Conservation (phyloP, 2,329 filamentous ascomycete species). For the Aureobasidium zeae region DNA sequence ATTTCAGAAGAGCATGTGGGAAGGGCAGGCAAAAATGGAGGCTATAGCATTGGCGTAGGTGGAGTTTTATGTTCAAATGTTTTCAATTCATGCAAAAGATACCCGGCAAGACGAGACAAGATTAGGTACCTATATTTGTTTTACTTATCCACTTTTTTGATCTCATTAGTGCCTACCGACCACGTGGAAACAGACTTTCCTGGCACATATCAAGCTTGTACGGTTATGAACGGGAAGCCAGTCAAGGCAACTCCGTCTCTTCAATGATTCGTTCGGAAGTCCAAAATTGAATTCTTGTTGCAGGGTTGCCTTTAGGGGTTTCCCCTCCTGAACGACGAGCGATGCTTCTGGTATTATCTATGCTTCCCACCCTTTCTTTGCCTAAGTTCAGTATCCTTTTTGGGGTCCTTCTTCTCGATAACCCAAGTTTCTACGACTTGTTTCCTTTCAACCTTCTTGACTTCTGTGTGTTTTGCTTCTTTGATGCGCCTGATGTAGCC, state of each 20-base stretch:
- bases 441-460: conserved; percentile 53
- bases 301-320: no score
- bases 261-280: no score
- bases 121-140: no score
- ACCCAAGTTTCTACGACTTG: conserved; percentile 66
- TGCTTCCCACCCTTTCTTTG: conserved; percentile 12
- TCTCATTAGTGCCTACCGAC: no score
- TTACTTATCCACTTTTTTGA: background rate
- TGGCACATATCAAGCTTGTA: no score
- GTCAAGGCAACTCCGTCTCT: no score
- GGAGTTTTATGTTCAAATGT: background rate
- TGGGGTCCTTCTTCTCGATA: conserved; percentile 26
- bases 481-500: conserved; percentile 64
- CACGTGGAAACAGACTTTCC: no score
- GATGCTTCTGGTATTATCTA: no score
- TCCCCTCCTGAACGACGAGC: no score
- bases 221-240: no score
- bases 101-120: conserved; percentile 14
- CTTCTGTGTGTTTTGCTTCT: conserved; percentile 57
- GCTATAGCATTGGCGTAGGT: background rate
- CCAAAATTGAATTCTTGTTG: no score
- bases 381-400: conserved; percentile 1
- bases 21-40: conserved; percentile 1
- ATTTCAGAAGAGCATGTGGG: conserved; percentile 1
- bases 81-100: conserved; percentile 11